Percentiles rank a stretch among this genome's conserved stretches.
These are phyloP conservation scores for Exophiala dermatitidis DNA, from an alignment of 2,329 filamentous ascomycete species.

Conservation along the genomic window DNA sequence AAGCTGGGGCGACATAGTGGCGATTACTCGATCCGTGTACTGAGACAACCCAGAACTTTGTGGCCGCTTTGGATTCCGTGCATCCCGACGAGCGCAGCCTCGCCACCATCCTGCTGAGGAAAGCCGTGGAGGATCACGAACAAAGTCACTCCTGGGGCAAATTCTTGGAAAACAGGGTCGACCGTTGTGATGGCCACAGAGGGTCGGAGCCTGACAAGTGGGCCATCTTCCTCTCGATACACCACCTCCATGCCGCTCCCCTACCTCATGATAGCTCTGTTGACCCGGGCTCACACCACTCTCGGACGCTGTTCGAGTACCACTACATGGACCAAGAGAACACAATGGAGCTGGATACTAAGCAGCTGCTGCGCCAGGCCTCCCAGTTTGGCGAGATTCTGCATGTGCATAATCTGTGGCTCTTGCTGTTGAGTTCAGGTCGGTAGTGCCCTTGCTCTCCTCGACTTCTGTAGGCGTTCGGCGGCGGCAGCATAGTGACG, in stretches of 20 bases:
- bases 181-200: background rate
- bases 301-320: background rate
- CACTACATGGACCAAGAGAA: background rate
- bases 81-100: background rate
- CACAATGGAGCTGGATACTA: background rate
- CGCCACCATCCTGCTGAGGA: background rate
- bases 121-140: background rate
- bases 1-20: background rate
- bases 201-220: background rate
- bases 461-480: background rate
- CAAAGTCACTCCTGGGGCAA: background rate
- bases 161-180: background rate
- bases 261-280: background rate
- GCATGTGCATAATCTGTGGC: slow-evolving; percentile 1
- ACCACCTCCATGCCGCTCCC: background rate
- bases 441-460: background rate
- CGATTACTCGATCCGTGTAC: background rate
- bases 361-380: background rate
- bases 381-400: background rate
- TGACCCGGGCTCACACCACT: background rate
- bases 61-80: background rate
- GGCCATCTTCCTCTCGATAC: background rate
- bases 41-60: background rate
- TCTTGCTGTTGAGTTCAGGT: slow-evolving; percentile 1
- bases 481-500: background rate